Evolutionary conservation across 2,329 filamentous ascomycete genomes (phyloP), one percentile per base, ranked within the genome.

Genomic region (Immersiporthe knoxdaviesiana): DNA sequence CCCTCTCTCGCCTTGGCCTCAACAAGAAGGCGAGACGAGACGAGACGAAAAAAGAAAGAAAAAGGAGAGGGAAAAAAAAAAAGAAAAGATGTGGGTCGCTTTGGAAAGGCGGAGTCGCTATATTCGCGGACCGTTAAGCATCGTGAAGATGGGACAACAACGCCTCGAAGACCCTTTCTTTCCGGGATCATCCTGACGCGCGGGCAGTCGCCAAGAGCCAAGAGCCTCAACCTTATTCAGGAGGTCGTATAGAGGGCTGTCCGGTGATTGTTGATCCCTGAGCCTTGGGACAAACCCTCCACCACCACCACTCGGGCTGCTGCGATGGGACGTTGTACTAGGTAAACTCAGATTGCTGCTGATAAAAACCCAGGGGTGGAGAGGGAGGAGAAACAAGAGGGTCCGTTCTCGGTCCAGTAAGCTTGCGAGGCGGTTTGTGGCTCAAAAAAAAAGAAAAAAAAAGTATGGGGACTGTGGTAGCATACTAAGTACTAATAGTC

Each of bases 171-270:
- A 7, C 21, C n/a, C 18, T 39, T 39, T n/a, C 35, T 27, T 37
- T 27, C 61, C 18, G 39, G 61, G 61, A 50, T 63, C 3, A 11
- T 21, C 27, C 61, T 50, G 10, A 21, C 61, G 39, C 6, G 16
- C 7, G 39, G 8, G 14, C 35, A 11, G 39, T 4, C 5, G 41
- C 61, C 41, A n/a, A 63, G 61, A 50, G 61, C 61, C 61, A 63
- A 63, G 69, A 68, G 66, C 58, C 63, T 65, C 66, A 70, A 70
- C 69, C 69, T 70, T 70, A 69, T 70, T 68, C 69, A 68, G 69
- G 66, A 63, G 47, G 61, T 66, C 64, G 56, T 61, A 69, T 59
- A 3, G 56, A 21, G n/a, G 24, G 3, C 4, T 44, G 18, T 16
- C 16, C 18, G 16, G n/a, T n/a, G n/a, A n/a, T n/a, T n/a, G n/a